Evolutionary conservation across 768 basidiomycete species (phyloP).

Genomic region (Mycena alexandri): DNA sequence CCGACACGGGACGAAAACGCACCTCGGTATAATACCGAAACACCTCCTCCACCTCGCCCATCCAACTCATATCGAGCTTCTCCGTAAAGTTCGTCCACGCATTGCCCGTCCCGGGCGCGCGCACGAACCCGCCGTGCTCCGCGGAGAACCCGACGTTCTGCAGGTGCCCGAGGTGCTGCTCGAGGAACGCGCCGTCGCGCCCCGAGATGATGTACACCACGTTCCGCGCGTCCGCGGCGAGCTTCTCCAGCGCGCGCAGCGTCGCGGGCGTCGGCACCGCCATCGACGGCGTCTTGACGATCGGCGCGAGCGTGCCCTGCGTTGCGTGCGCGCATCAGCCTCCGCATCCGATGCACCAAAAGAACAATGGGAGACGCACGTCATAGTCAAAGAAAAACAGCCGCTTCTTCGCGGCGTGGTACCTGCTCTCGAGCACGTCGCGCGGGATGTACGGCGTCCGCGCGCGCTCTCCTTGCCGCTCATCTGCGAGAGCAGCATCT

Average conservation of each 20-base stretch:
- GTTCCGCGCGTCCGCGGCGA: slow-evolving; percentile 87
- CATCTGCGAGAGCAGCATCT: slow-evolving; percentile 88
- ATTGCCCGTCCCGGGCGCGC: slow-evolving; percentile 68
- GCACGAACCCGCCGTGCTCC: slow-evolving; percentile 95
- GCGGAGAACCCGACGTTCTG: slow-evolving; percentile 89
- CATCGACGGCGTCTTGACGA: slow-evolving; percentile 93
- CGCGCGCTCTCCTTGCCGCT: slow-evolving; percentile 83
- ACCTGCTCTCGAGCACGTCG: slow-evolving; percentile 67
- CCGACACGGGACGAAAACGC: slow-evolving; percentile 44
- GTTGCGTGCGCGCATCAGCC: too few relatives aligned
- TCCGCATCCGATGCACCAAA: too few relatives aligned
- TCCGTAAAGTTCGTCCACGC: slow-evolving; percentile 93
- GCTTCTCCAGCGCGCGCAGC: slow-evolving; percentile 76
- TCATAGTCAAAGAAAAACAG: slow-evolving; percentile 97
- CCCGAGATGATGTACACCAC: slow-evolving; percentile 98
- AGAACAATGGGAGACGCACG: too few relatives aligned
- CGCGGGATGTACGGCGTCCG: slow-evolving; percentile 86
- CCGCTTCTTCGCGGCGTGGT: slow-evolving; percentile 81
- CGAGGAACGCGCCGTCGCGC: slow-evolving; percentile 92
- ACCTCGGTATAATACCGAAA: slow-evolving; percentile 97
- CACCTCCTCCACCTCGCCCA: slow-evolving; percentile 94
- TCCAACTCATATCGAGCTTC: slow-evolving; percentile 96
- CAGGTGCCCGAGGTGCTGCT: slow-evolving; percentile 91
- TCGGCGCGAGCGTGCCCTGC: slow-evolving; percentile 95
- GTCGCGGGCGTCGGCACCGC: slow-evolving; percentile 85